Evolutionary conservation across 2,329 filamentous ascomycete species (phyloP).

Genomic region (Dothideomycetidae sp.): DNA sequence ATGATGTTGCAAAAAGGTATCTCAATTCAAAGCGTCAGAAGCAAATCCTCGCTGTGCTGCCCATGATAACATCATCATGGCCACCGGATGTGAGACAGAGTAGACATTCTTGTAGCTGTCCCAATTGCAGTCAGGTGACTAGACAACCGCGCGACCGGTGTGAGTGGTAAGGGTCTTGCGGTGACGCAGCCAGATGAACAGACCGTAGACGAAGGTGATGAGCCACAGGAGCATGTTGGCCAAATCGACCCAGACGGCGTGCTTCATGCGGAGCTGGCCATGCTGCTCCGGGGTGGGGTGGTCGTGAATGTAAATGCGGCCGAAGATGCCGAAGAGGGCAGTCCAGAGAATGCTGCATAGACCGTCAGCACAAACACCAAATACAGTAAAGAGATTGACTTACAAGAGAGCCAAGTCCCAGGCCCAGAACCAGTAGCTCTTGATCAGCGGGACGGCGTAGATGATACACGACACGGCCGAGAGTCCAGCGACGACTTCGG

Average conservation of each 20-base stretch:
- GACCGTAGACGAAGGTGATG: constrained; percentile 42
- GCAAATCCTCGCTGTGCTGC: too few relatives aligned
- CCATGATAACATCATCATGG: too few relatives aligned
- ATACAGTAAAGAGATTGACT: constrained; percentile 13
- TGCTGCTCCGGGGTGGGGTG: constrained; percentile 38
- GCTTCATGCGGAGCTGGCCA: constrained; percentile 63
- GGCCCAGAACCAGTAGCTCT: constrained; percentile 39
- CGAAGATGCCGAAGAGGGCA: constrained; percentile 71
- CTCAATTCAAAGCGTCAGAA: too few relatives aligned
- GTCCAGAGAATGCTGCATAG: constrained; percentile 55
- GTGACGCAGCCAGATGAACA: constrained; percentile 45
- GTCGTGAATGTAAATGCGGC: constrained; percentile 61
- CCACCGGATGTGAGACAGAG: too few relatives aligned
- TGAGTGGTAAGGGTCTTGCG: constrained; percentile 40
- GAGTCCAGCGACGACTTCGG: constrained; percentile 53
- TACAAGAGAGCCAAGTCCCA: constrained; percentile 58
- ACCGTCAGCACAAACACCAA: too few relatives aligned
- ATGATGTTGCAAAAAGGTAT: too few relatives aligned
- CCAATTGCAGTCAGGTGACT: constrained; percentile 12
- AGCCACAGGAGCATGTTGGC: constrained; percentile 65
- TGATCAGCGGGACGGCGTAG: constrained; percentile 51
- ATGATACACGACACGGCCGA: constrained; percentile 46
- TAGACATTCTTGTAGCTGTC: too few relatives aligned
- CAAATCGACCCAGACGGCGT: constrained; percentile 53
- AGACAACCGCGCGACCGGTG: constrained; percentile 42